Evolutionary conservation across 78 protist genomes (phyloP), one percentile per base, ranked within the genome.

Genomic region (Dictyostelium intermedium): DNA sequence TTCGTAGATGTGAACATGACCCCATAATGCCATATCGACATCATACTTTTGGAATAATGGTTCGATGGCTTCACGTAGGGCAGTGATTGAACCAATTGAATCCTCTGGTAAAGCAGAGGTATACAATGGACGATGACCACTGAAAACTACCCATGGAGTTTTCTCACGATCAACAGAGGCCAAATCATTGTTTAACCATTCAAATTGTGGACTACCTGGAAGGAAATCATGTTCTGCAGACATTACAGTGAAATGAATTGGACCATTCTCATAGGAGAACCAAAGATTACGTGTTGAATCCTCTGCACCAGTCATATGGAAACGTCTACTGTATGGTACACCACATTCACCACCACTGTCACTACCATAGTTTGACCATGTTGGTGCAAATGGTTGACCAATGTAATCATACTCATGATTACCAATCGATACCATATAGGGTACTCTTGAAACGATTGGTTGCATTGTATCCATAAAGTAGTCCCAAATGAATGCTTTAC

Each of bases 321-420:
- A 89, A 53, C 91, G 87, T 2, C 37, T 41, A 35, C 32, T 25
- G 53, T 11, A 85, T 25, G 97, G 97, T 9, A 95, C 91, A 84
- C 97, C 97, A 56, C 97, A 95, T 53, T 95, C 97, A 61, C 97
- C 97, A 74, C 94, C 94, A 63, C 92, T 82, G 37, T 95, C 97
- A 27, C 66, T 56, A 10, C 91, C 94, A 78, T 93, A 93, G 82
- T 93, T 78, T 23, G 84, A 30, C 91, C 92, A 93, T 16, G 91
- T 50, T 43, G 96, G 96, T 20, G 18, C 41, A 35, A 93, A 93
- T 83, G 92, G 92, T 66, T 85, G 96, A 18, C 83, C 91, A 20
- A 14, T 45, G 50, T 20, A 93, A 72, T 93, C 96, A 37, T 93
- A 93, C 56, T 93, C 96, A 35, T 93, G 96, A 34, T 86, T 93